Percentiles rank a stretch among this genome's conserved stretches.
These are phyloP conservation scores for Heliosperma pusillum DNA, from an alignment of 148 eudicot species.

Conservation along the genomic window DNA sequence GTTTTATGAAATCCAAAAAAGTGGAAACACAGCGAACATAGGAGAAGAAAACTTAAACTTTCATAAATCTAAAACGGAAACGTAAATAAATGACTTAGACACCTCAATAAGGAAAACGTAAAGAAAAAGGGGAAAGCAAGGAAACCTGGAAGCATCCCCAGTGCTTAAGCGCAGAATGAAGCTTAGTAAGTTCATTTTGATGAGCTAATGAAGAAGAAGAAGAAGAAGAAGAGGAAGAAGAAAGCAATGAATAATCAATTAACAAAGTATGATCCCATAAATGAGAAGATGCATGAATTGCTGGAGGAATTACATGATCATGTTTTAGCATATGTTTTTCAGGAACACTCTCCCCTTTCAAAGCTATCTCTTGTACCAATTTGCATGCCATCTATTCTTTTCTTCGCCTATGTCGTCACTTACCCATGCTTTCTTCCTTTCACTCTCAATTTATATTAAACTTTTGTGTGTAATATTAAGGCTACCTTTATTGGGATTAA, in stretches of 20 bases:
- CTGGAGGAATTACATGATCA: not conserved
- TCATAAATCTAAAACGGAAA: not conserved
- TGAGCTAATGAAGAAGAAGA: not conserved
- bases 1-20: too few species aligned
- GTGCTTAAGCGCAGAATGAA: conserved; percentile 18
- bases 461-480: too few species aligned
- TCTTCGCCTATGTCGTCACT: not conserved
- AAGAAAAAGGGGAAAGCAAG: too few species aligned
- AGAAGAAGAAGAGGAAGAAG: not conserved
- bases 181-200: conserved; percentile 22
- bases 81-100: not conserved
- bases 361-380: conserved; percentile 24
- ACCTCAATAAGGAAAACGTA: not conserved
- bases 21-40: too few species aligned
- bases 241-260: conserved; percentile 25
- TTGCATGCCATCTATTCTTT: conserved; percentile 1
- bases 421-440: not conserved
- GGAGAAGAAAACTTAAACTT: too few species aligned
- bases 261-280: conserved; percentile 22
- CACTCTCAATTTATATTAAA: not conserved
- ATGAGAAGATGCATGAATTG: conserved; percentile 10
- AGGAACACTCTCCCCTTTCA: conserved; percentile 13
- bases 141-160: conserved; percentile 40
- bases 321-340: conserved; percentile 14
- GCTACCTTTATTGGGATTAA: too few species aligned